Evolutionary conservation across 495 filamentous ascomycete genomes (phyloP).

Genomic region (Neurospora sp.): DNA sequence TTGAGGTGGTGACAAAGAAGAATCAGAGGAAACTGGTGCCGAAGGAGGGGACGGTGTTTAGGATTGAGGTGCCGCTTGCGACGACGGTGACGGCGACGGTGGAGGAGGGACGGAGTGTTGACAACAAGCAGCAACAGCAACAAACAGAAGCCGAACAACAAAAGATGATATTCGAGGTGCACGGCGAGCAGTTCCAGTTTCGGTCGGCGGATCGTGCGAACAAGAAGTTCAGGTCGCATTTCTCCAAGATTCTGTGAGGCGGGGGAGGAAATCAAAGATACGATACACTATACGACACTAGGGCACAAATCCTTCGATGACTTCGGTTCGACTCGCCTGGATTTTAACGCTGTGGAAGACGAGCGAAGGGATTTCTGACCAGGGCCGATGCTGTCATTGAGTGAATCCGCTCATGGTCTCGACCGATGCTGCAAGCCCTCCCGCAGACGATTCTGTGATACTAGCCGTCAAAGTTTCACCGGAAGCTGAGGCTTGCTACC

Average conservation of each 20-base stretch:
- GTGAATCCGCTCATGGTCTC: background rate
- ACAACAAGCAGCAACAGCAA: background rate
- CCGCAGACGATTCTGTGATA: background rate
- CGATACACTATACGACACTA: background rate
- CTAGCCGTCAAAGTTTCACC: background rate
- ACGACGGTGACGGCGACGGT: slow-evolving; percentile 1
- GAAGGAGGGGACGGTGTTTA: slow-evolving; percentile 82
- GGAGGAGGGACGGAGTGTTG: background rate
- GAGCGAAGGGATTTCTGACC: background rate
- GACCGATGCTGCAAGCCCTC: background rate
- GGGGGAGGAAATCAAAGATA: background rate
- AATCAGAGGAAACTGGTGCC: slow-evolving; percentile 65
- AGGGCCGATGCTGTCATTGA: background rate
- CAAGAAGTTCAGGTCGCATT: slow-evolving; percentile 80
- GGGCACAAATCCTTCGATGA: background rate
- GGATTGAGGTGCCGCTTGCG: slow-evolving; percentile 55
- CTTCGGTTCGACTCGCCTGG: background rate
- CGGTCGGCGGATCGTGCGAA: slow-evolving; percentile 75
- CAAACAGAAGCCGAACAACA: slow-evolving; percentile 18
- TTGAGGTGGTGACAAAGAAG: slow-evolving; percentile 68
- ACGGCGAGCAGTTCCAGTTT: slow-evolving; percentile 78
- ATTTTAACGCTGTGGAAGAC: too few species aligned
- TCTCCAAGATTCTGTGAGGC: slow-evolving; percentile 53
- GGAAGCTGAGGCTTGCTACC: background rate
- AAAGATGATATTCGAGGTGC: slow-evolving; percentile 69